Percentiles rank a stretch among this genome's conserved stretches.
phyloP scores from a whole-genome alignment of 1,139 yeast genomes.

The Suzukiozyma palmioleophila region DNA sequence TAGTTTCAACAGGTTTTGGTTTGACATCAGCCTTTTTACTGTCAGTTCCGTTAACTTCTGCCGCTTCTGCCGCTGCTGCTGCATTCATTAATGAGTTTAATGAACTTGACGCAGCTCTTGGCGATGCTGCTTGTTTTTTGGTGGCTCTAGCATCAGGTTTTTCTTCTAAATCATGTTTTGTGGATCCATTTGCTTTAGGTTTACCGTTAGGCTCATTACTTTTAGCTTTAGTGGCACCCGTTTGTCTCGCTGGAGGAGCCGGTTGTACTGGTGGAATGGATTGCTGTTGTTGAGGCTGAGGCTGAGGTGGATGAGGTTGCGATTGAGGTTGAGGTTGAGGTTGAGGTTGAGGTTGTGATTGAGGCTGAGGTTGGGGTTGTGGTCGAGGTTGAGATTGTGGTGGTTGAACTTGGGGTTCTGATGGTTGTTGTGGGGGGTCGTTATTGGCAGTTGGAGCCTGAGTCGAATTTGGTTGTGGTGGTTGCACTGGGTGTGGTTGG shows the following conservation, averaged over 20 bases:
- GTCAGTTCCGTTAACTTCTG: conserved; percentile 7
- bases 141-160: conserved; percentile 15
- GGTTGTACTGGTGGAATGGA: conserved; percentile 8
- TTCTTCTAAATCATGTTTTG: conserved; percentile 38
- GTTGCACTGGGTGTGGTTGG: conserved; percentile 14
- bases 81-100: conserved; percentile 30
- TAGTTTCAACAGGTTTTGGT: conserved; percentile 7
- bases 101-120: conserved; percentile 9
- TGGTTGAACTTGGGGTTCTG: conserved; percentile 7
- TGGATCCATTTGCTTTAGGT: conserved; percentile 5
- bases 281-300: conserved; percentile 2
- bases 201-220: neutral
- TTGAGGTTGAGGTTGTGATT: conserved; percentile 6
- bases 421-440: conserved; percentile 8
- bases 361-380: conserved; percentile 10
- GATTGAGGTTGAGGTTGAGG: conserved; percentile 8
- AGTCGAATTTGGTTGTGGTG: conserved; percentile 8
- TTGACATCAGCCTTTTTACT: conserved; percentile 4
- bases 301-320: conserved; percentile 4
- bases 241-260: conserved; percentile 5
- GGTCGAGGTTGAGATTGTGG: conserved; percentile 7
- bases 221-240: neutral
- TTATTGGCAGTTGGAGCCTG: conserved; percentile 6
- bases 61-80: conserved; percentile 7
- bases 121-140: conserved; percentile 10